Evolutionary conservation across 2,329 filamentous ascomycete genomes (phyloP), one percentile per base, ranked within the genome.

Genomic region (Talaromyces sp.): DNA sequence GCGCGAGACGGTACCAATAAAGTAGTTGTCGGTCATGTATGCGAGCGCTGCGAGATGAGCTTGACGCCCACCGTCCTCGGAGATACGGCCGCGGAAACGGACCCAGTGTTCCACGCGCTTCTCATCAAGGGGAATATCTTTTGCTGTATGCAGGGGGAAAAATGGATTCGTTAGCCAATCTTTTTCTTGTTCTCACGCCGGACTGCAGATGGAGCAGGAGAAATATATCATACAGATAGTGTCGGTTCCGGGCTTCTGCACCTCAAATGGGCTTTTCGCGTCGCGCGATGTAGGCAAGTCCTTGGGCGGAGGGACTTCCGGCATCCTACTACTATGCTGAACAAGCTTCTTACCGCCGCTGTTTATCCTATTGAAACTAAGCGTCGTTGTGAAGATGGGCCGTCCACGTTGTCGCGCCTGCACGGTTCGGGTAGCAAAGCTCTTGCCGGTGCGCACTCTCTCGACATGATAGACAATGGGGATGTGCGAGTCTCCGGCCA

Each of bases 401-500:
- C 86, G 86, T 10, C 93, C 95, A 46, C 87, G 83, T 78, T 99
- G 95, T 29, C 92, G 83, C 32, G 95, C 95, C 77, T 98, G 93
- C n/a, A 99, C 95, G 0, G 93, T 98, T 58, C 95, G 84, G 41
- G 95, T 98, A 58, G 91, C 88, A 74, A 93, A 99, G 56, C 89
- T 93, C 62, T 89, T 87, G 9, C 95, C 95, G 72, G 96, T 91
- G 59, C 95, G 88, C 54, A 99, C 91, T 57, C 90, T 86, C 79
- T 98, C 95, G 53, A 99, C 95, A 72, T 97, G 91, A 79, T 96
- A 98, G 64, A 97, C 83, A 66, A 98, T 89, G 32, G 95, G 93
- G 19, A 95, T 88, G 62, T 89, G 86, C 13, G 86, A 83, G 70
- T 93, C 90, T 29, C 95, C 95, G 4, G 93, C 93, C 1, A 98